Base-by-base conservation (phyloP, 2,329 filamentous ascomycete species). In the Alternaria ventricosa region DNA sequence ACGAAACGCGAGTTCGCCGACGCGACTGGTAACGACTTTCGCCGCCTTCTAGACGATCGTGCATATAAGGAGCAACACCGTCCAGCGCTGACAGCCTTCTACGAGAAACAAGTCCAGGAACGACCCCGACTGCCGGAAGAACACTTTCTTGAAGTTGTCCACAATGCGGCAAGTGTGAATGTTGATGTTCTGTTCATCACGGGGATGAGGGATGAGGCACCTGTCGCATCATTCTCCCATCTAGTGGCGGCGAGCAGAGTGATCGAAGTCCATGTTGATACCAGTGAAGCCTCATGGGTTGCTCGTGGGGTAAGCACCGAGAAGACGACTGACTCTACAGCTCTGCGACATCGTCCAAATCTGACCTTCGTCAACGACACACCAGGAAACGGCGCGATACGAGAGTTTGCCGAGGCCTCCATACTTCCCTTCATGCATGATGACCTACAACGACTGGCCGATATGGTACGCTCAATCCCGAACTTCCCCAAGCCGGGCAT, bases 61-160 rank as follows among this genome's bases (percentile, higher is more conserved):
- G 77, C 64, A 25, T 91, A 90, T 77, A 90, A 90, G 72, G 88
- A 90, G 77, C 69, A 86, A 61, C 87, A 90, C 66, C 84, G 88
- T 36, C 59, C 79, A 70, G 80, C 80, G 0, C 75, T 90, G 76
- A 87, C 84, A 2, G 64, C 55, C 2, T 90, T 87, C 64, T 90
- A 84, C 75, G 68, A 83, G 47, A 62, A 74, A 0, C 84, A 86
- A 70, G 70, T 86, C 25, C 69, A 51, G 41, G 20, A 79, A 69
- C 78, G 79, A 45, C 85, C 86, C 63, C 67, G 51, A 43, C 78
- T 89, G 15, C 84, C 78, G 65, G 76, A 86, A 66, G 82, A 87
- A 46, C 63, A 70, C 22, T 70, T 70, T 18, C 23, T 60, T 44
- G 62, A 80, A 23, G 75, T 84, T 3, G 84, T 89, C 3, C 18